Evolutionary conservation across 164 flowering plant genomes (phyloP).

Genomic region (Liriodendron chinense): DNA sequence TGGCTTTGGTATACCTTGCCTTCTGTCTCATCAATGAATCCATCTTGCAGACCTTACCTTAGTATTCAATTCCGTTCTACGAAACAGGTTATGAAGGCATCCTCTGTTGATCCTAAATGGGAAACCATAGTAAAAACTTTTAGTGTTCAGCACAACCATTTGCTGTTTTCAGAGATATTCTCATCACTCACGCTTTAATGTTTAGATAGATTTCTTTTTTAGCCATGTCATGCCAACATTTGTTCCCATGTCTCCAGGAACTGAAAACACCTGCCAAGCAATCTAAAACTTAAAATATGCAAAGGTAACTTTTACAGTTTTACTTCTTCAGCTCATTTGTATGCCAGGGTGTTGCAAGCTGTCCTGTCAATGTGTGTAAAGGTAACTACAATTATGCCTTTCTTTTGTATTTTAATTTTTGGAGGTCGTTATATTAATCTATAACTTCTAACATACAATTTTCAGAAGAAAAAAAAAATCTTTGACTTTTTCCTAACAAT

Average conservation of each 20-base stretch:
- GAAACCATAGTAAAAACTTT: slow-evolving; percentile 85
- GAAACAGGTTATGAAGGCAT: slow-evolving; percentile 28
- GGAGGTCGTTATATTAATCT: background rate
- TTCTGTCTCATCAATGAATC: slow-evolving; percentile 34
- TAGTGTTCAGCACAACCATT: slow-evolving; percentile 44
- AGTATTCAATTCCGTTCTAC: slow-evolving; percentile 19
- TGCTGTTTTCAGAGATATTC: slow-evolving; percentile 72
- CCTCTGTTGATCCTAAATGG: slow-evolving; percentile 56
- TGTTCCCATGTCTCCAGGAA: slow-evolving; percentile 35
- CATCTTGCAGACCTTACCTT: slow-evolving; percentile 23
- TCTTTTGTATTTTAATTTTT: background rate
- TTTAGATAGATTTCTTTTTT: background rate
- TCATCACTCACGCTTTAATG: slow-evolving; percentile 5
- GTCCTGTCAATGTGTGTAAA: slow-evolving; percentile 1
- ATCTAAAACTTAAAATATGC: slow-evolving; percentile 21
- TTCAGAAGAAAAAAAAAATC: background rate
- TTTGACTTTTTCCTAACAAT: background rate
- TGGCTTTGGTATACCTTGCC: slow-evolving; percentile 88
- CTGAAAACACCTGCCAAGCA: slow-evolving; percentile 32
- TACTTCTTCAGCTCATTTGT: background rate
- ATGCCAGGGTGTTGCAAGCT: slow-evolving; percentile 7
- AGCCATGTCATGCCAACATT: slow-evolving; percentile 1
- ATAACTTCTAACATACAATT: background rate
- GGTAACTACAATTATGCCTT: slow-evolving; percentile 8
- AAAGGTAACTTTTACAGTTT: background rate